phyloP scores from a whole-genome alignment of 164 flowering plant species.

The Sedum album region DNA sequence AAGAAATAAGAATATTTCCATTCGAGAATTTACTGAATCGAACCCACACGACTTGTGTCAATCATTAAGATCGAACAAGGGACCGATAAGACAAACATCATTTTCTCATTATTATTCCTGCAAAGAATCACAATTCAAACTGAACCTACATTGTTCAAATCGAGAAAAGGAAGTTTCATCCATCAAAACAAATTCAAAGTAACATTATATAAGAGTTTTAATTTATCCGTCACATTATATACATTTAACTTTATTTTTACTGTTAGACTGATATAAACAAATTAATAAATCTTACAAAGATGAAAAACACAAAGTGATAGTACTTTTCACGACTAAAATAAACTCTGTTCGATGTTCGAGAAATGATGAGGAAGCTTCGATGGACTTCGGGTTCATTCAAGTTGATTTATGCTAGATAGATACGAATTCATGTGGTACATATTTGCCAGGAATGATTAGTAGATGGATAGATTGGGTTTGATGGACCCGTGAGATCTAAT shows the following conservation, averaged over 20 bases:
- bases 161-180: background rate
- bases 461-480: background rate
- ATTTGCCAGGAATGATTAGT: background rate
- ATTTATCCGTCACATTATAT: no score
- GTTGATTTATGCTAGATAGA: background rate
- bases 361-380: background rate
- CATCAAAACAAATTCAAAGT: no score
- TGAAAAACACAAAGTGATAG: background rate
- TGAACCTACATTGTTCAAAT: background rate
- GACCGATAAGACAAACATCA: background rate
- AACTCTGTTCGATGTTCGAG: background rate
- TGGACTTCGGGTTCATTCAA: background rate
- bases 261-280: background rate
- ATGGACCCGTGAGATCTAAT: conserved; percentile 6
- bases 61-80: conserved; percentile 3
- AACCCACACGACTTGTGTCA: conserved; percentile 3
- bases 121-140: background rate
- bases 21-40: background rate
- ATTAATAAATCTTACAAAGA: background rate
- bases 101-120: background rate
- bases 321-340: background rate
- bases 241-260: no score
- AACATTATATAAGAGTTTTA: no score
- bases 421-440: background rate
- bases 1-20: background rate